Percentiles rank a stretch among this genome's conserved stretches.
phyloP scores from a whole-genome alignment of 176 grass and related monocot species.

The Urochloa ruziziensis region DNA sequence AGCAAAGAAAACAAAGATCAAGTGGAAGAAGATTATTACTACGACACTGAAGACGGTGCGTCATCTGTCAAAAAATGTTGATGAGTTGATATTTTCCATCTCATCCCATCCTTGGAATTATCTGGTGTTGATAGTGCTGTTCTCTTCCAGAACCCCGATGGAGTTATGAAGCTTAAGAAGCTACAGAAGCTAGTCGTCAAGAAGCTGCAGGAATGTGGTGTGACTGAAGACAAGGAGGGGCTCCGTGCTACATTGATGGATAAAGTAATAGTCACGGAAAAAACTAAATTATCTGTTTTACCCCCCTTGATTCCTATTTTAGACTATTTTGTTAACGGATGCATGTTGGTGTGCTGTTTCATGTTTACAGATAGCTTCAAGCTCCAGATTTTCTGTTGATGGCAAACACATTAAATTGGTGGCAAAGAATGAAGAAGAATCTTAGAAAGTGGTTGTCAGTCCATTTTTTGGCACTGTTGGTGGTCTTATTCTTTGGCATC shows the following conservation, averaged over 20 bases:
- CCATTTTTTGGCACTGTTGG: conserved; percentile 15
- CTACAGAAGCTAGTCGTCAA: conserved; percentile 71
- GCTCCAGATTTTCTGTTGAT: conserved; percentile 68
- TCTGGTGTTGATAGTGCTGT: neutral
- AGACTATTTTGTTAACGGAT: neutral
- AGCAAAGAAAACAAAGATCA: conserved; percentile 55
- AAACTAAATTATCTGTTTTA: neutral
- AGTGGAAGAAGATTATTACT: conserved; percentile 90
- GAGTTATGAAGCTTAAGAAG: conserved; percentile 81
- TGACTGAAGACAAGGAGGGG: conserved; percentile 56
- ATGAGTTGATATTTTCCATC: neutral
- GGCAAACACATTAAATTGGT: conserved; percentile 62
- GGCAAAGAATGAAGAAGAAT: conserved; percentile 33
- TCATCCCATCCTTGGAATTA: neutral
- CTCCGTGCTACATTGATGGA: conserved; percentile 58
- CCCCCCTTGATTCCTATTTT: neutral
- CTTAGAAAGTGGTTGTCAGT: neutral
- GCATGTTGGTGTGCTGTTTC: conserved; percentile 5
- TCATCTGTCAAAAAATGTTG: neutral
- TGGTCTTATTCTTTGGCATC: neutral
- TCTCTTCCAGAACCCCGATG: conserved; percentile 60
- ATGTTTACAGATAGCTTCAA: conserved; percentile 71
- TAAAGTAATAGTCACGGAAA: conserved; percentile 50
- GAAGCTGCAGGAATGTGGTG: conserved; percentile 54
- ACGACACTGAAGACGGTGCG: conserved; percentile 63